A percentile compares a stretch with the other conserved stretches of the same genome.
phyloP scores from a whole-genome alignment of 139 green algal genomes.

The Edaphochlamys debaryana region DNA sequence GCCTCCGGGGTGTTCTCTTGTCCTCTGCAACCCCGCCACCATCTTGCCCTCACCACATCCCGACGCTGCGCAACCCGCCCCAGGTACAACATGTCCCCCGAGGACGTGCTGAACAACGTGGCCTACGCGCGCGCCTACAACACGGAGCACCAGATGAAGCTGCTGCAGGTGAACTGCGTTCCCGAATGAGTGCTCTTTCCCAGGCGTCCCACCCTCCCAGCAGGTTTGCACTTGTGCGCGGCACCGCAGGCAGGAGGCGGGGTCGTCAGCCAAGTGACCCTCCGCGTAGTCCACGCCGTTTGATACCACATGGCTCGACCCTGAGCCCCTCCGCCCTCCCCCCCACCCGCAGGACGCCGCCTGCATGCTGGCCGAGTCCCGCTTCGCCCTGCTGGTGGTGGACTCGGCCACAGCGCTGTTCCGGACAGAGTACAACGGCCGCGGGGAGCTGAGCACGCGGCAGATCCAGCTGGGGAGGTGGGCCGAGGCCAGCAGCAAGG shows the following conservation, averaged over 20 bases:
- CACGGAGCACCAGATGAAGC: conserved; percentile 95
- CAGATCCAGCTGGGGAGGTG: conserved; percentile 76
- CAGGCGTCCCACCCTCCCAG: no score
- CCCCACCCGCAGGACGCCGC: conserved; percentile 67
- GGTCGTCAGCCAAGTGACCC: no score
- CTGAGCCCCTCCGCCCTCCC: no score
- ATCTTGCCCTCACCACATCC: no score
- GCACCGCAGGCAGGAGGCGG: no score
- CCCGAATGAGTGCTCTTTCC: not conserved
- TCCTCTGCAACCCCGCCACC: no score
- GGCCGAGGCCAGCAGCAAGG: no score
- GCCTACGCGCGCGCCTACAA: conserved; percentile 98
- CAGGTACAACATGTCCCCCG: conserved; percentile 83
- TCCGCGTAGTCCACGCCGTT: no score
- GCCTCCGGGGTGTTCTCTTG: no score
- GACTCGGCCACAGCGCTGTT: conserved; percentile 95
- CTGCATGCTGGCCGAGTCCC: conserved; percentile 92
- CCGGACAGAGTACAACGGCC: conserved; percentile 87
- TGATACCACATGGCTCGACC: no score
- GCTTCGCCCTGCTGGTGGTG: conserved; percentile 95
- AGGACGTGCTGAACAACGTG: conserved; percentile 98
- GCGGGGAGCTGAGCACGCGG: conserved; percentile 89
- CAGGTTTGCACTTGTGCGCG: no score
- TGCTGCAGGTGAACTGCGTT: conserved; percentile 73
- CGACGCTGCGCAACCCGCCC: no score